Percentiles rank a stretch among this genome's conserved stretches.
phyloP scores from a whole-genome alignment of 345 rosid genomes.

The Linum tenue region DNA sequence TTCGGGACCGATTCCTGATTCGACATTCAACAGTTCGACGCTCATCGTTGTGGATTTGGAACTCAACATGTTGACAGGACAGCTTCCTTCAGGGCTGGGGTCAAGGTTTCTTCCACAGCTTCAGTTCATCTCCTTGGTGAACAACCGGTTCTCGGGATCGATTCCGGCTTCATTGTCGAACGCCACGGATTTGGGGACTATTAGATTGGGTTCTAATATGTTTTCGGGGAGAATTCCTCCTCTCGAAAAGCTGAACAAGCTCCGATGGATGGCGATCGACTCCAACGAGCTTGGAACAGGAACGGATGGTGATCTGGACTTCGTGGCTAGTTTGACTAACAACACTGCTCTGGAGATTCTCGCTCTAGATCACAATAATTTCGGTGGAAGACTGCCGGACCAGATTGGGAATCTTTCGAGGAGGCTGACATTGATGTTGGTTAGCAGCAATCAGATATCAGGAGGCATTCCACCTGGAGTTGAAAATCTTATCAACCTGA shows the following conservation, averaged over 20 bases:
- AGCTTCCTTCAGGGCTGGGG: background rate
- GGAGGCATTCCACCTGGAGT: slow-evolving; percentile 6
- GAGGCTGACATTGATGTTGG: background rate
- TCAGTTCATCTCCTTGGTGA: background rate
- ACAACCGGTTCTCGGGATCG: background rate
- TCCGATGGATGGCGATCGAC: background rate
- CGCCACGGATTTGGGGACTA: background rate
- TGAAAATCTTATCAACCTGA: background rate
- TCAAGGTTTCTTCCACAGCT: background rate
- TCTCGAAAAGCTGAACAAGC: background rate
- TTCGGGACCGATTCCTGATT: background rate
- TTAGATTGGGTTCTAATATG: background rate
- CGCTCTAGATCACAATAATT: background rate
- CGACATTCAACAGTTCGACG: background rate
- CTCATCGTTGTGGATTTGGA: background rate
- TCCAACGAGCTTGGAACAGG: background rate
- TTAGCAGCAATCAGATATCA: background rate
- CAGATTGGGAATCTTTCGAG: background rate
- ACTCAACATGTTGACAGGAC: background rate
- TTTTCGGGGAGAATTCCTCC: background rate
- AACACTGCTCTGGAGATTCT: background rate
- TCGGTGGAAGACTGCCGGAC: background rate
- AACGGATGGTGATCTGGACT: background rate
- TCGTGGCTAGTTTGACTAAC: background rate
- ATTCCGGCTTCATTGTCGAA: background rate